Conservation (phyloP, 2,329 filamentous ascomycete species). For the Penicillium paneum region DNA sequence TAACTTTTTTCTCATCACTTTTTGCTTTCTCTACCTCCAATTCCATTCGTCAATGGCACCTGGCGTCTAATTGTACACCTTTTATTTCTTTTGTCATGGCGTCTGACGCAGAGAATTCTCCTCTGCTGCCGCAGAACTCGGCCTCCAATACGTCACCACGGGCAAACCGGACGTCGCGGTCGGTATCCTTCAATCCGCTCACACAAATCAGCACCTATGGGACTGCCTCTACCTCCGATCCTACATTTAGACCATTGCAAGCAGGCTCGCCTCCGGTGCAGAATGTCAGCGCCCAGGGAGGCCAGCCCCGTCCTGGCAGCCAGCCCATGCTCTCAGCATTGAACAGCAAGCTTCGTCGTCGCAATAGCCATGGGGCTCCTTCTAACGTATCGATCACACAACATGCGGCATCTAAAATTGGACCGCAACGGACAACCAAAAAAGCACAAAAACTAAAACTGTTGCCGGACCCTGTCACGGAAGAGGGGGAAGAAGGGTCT, state of each 20-base stretch:
- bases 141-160: conserved; percentile 38
- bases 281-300: conserved; percentile 25
- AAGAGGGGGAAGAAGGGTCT: conserved; percentile 71
- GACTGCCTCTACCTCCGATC: conserved; percentile 38
- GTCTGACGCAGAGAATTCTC: conserved; percentile 41
- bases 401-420: conserved; percentile 66
- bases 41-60: conserved; percentile 11
- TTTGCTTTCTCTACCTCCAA: conserved; percentile 8
- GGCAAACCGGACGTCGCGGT: conserved; percentile 38
- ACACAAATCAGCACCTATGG: conserved; percentile 46
- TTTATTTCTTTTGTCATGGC: conserved; percentile 27
- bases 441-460: conserved; percentile 96
- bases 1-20: conserved; percentile 10
- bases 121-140: conserved; percentile 38
- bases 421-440: conserved; percentile 90
- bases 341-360: conserved; percentile 81
- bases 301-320: conserved; percentile 31
- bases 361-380: conserved; percentile 74
- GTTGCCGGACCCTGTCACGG: conserved; percentile 83
- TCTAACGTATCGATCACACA: conserved; percentile 41
- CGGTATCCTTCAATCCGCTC: conserved; percentile 50
- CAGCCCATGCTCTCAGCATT: conserved; percentile 70
- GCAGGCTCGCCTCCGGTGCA: conserved; percentile 38
- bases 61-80: conserved; percentile 13
- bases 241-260: conserved; percentile 42